phyloP scores from a whole-genome alignment of 2,329 filamentous ascomycete genomes.

The Trichoderma aggressivum region DNA sequence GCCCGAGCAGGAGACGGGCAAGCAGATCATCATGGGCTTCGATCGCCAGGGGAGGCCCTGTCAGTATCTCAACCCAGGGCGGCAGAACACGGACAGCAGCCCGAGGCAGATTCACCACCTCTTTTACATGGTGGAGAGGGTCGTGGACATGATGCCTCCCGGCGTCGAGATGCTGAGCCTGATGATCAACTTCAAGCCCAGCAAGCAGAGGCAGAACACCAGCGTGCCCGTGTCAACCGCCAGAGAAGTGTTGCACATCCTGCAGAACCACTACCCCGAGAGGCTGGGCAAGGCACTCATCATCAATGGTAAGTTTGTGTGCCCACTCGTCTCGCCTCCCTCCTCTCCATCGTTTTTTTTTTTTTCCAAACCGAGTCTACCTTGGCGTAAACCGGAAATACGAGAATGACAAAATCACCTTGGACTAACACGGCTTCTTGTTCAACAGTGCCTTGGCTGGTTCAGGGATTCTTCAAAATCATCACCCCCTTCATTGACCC shows the following conservation, averaged over 20 bases:
- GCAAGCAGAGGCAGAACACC: conserved; percentile 69
- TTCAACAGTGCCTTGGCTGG: conserved; percentile 75
- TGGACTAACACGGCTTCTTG: background rate
- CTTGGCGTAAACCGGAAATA: background rate
- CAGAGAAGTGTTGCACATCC: conserved; percentile 79
- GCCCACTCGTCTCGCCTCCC: background rate
- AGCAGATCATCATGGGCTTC: conserved; percentile 85
- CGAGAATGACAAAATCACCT: background rate
- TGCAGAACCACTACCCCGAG: conserved; percentile 96
- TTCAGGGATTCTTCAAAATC: conserved; percentile 92
- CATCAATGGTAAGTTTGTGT: conserved; percentile 66
- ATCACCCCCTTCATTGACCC: conserved; percentile 97
- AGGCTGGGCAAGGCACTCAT: conserved; percentile 84
- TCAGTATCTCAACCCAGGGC: conserved; percentile 82
- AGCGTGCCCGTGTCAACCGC: conserved; percentile 71
- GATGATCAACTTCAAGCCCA: conserved; percentile 86
- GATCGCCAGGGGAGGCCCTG: conserved; percentile 84
- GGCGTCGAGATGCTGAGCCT: conserved; percentile 84
- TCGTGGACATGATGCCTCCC: conserved; percentile 81
- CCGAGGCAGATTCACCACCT: conserved; percentile 89
- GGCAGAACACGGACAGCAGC: conserved; percentile 86
- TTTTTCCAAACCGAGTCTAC: background rate
- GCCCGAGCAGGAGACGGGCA: conserved; percentile 92
- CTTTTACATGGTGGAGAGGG: conserved; percentile 91
- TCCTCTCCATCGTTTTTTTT: background rate